Evolutionary conservation across 768 basidiomycete species (phyloP).

Genomic region (Mycena metata): DNA sequence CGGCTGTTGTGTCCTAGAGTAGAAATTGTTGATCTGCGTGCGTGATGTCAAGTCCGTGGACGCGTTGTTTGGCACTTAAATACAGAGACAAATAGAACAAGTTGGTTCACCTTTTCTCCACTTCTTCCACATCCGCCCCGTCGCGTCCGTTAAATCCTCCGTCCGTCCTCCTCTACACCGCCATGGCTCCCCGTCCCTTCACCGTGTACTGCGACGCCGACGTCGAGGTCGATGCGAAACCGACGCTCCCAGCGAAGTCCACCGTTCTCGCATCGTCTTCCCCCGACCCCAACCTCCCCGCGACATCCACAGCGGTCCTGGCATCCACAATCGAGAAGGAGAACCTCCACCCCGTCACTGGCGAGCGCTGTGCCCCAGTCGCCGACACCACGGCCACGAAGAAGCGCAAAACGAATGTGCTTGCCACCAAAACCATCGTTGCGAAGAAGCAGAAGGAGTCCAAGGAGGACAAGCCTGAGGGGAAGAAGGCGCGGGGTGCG

Average conservation of each 20-base stretch:
- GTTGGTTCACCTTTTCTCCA: neutral
- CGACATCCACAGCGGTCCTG: constrained; percentile 51
- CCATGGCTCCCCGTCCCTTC: constrained; percentile 71
- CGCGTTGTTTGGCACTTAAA: no score
- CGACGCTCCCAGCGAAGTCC: constrained; percentile 41
- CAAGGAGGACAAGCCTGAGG: constrained; percentile 58
- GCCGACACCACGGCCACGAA: constrained; percentile 56
- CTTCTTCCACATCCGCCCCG: neutral
- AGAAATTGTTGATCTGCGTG: no score
- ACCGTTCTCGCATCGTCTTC: constrained; percentile 41
- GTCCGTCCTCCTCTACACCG: constrained; percentile 14
- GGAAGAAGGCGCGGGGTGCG: constrained; percentile 75
- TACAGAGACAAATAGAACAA: neutral
- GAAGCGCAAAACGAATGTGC: constrained; percentile 75
- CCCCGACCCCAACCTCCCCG: constrained; percentile 39
- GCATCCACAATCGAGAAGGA: constrained; percentile 74
- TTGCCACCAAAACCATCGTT: constrained; percentile 65
- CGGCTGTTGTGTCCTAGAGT: constrained; percentile 1
- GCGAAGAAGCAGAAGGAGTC: constrained; percentile 61
- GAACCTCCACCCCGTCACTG: constrained; percentile 82
- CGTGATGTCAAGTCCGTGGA: no score
- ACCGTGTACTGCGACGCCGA: constrained; percentile 75
- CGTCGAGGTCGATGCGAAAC: constrained; percentile 52
- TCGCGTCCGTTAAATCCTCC: neutral
- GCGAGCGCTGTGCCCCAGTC: constrained; percentile 63